These are phyloP conservation scores for Hymenoscyphus albidus DNA, from an alignment of 2,329 filamentous ascomycete species.

Conservation along the genomic window DNA sequence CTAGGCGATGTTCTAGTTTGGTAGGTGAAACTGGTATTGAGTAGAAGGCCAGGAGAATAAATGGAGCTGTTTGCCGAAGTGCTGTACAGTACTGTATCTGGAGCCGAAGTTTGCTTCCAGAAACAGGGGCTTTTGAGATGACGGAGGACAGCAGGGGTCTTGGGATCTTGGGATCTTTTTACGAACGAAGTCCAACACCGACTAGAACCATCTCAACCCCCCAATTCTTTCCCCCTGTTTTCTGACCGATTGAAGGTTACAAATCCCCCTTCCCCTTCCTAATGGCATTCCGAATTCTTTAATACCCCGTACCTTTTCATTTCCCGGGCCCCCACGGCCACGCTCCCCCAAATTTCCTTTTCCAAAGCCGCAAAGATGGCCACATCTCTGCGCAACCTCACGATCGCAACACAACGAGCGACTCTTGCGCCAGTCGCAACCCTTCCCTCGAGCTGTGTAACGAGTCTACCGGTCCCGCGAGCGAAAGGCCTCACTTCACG, in stretches of 20 bases:
- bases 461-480: constrained; percentile 4
- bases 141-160: constrained; percentile 1
- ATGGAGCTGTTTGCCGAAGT: no score
- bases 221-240: neutral
- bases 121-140: neutral
- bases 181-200: neutral
- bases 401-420: constrained; percentile 18
- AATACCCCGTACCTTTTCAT: neutral
- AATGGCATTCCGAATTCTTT: constrained; percentile 12
- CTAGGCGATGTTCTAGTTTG: no score
- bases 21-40: no score
- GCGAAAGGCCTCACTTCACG: neutral
- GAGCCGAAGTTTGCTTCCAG: neutral
- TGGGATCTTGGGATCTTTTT: neutral
- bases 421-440: constrained; percentile 6
- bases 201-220: neutral
- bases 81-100: neutral
- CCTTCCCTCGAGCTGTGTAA: constrained; percentile 8
- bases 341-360: constrained; percentile 10
- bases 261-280: neutral
- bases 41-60: no score
- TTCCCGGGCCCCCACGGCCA: constrained; percentile 29
- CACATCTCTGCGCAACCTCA: constrained; percentile 20
- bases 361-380: constrained; percentile 22
- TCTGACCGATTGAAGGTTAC: neutral